A percentile compares a stretch with the other conserved stretches of the same genome.
These are phyloP conservation scores for Waltiozyma sp. DNA, from an alignment of 1,139 yeast genomes.

Conservation along the genomic window DNA sequence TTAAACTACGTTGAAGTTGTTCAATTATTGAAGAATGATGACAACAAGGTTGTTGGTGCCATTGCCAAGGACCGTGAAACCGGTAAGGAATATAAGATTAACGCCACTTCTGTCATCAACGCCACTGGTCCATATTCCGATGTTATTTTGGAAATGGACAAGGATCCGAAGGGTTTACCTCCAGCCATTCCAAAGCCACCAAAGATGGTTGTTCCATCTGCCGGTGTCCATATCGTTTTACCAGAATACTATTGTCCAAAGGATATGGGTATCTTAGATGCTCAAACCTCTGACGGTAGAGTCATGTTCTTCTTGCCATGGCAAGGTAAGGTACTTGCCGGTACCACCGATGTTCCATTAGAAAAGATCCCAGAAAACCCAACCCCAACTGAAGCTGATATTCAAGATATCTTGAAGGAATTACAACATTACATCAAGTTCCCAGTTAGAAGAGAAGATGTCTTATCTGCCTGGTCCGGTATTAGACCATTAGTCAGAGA, in stretches of 20 bases:
- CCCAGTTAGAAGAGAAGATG: constrained; percentile 85
- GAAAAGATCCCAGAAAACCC: constrained; percentile 75
- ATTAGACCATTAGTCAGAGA: constrained; percentile 90
- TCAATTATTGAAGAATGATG: constrained; percentile 53
- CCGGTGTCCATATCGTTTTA: constrained; percentile 86
- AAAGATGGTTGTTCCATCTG: constrained; percentile 85
- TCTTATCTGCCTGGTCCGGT: constrained; percentile 94
- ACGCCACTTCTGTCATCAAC: constrained; percentile 70
- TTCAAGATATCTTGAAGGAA: constrained; percentile 78
- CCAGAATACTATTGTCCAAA: constrained; percentile 91
- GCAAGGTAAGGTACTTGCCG: constrained; percentile 96
- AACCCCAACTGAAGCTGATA: constrained; percentile 79
- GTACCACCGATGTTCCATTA: constrained; percentile 85
- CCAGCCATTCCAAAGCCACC: constrained; percentile 40
- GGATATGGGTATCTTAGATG: constrained; percentile 83
- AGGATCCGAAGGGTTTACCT: constrained; percentile 54
- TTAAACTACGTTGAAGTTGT: constrained; percentile 79
- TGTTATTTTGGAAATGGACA: constrained; percentile 76
- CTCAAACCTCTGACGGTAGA: constrained; percentile 89
- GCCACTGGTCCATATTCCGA: constrained; percentile 96
- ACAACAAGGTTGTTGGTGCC: constrained; percentile 62
- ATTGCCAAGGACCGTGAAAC: constrained; percentile 67
- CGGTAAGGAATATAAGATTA: constrained; percentile 45
- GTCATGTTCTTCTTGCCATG: constrained; percentile 96
- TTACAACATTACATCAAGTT: constrained; percentile 82